Base-by-base conservation (phyloP, 2,329 filamentous ascomycete species). In the Furcasterigmium sp. region DNA sequence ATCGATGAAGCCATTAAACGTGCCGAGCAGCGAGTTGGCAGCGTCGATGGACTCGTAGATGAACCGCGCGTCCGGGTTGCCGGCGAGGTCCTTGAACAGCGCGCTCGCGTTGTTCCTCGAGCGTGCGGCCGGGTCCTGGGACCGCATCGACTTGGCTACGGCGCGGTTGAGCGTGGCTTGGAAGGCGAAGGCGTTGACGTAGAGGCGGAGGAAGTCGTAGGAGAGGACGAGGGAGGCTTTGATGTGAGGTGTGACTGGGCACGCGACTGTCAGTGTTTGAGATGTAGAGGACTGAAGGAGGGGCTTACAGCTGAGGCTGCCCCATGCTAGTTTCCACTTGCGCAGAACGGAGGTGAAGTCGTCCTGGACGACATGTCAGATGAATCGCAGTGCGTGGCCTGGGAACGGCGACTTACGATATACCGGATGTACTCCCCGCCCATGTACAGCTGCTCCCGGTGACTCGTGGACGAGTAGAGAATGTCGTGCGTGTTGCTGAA, bases 401-500 rank as follows among this genome's bases (percentile, higher is more conserved):
- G 4, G 10, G 9, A 32, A n/a, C n/a, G 4, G n/a, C 6, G 7
- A 47, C 59, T 54, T 41, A 65, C 63, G 41, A 87, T 82, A 50
- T 86, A 87, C 55, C 86, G 82, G 47, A 86, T 84, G 55, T 87
- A 87, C 51, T 85, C 80, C 2, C 84, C 84, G 54, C 81, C 81
- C 21, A 84, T 67, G 63, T 87, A 85, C 48, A 83, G 76, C 45
- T 86, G 79, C 56, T 83, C 82, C 44, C 81, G 82, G 34, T 82
- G 81, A 15, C 80, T 79, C 41, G 82, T 82, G 7, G 84, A 85
- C 0, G 83, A 84, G 57, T 87, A 88, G 2, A 88, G 63, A 1
- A 87, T 80, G 53, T 87, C 84, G 45, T 87, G 84, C 0, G 86
- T 82, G 51, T 87, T 87, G 17, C 80, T 82, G 55, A 87, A 87